A percentile compares a stretch with the other conserved stretches of the same genome.
phyloP scores from a whole-genome alignment of 768 basidiomycete genomes.

The Fistulinella prunicolor region DNA sequence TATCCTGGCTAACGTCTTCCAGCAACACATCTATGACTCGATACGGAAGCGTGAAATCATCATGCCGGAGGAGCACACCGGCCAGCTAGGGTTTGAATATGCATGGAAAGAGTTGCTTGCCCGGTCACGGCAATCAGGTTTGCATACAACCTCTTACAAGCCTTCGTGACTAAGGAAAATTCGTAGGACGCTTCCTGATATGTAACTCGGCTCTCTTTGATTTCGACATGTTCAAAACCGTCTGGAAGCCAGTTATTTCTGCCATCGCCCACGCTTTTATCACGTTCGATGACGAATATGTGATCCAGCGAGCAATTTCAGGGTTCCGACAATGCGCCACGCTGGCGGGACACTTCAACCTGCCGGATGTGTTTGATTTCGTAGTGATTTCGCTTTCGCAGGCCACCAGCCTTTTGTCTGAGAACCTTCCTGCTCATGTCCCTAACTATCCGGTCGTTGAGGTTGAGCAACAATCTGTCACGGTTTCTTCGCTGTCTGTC shows the following conservation, averaged over 20 bases:
- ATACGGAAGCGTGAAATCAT: conserved; percentile 94
- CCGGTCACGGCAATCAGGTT: conserved; percentile 78
- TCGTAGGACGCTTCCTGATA: conserved; percentile 53
- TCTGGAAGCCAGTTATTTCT: conserved; percentile 92
- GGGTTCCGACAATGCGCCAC: conserved; percentile 98
- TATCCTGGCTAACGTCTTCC: conserved; percentile 11
- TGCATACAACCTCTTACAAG: conserved; percentile 17
- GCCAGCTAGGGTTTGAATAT: conserved; percentile 95
- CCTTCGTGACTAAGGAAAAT: conserved; percentile 36
- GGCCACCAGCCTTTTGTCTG: conserved; percentile 83
- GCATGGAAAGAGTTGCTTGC: conserved; percentile 96
- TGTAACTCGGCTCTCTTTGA: conserved; percentile 84
- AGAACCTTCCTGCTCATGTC: conserved; percentile 63
- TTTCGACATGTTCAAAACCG: conserved; percentile 87
- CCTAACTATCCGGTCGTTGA: conserved; percentile 88
- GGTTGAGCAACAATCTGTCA: conserved; percentile 84
- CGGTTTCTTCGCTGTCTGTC: conserved; percentile 88
- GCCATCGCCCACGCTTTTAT: conserved; percentile 95
- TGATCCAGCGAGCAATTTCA: conserved; percentile 90
- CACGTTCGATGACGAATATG: conserved; percentile 94
- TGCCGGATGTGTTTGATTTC: conserved; percentile 96
- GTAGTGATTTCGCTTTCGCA: conserved; percentile 91
- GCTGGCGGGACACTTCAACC: conserved; percentile 80
- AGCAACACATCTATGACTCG: conserved; percentile 92
- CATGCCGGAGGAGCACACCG: conserved; percentile 96